Evolutionary conservation across 805 yeast genomes (phyloP).

Genomic region (Nakazawaea anatomiae): DNA sequence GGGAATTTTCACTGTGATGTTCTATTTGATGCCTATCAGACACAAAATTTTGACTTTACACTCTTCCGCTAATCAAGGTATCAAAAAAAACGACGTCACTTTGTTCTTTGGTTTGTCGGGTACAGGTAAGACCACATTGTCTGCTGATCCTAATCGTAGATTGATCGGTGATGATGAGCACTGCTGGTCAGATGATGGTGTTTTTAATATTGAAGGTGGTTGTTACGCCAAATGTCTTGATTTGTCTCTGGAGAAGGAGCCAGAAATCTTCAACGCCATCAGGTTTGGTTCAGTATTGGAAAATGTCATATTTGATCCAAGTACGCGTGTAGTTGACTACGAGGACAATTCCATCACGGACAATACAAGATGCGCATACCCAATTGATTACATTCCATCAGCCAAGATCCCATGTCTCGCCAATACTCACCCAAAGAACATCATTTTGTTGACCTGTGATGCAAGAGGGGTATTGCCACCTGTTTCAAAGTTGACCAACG

Average conservation of each 20-base stretch:
- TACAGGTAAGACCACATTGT: conserved; percentile 95
- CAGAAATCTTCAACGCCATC: conserved; percentile 94
- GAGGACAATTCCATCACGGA: conserved; percentile 79
- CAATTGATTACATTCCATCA: conserved; percentile 93
- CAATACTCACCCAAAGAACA: conserved; percentile 85
- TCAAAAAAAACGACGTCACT: conserved; percentile 75
- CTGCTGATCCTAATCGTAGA: conserved; percentile 91
- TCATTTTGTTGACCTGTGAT: conserved; percentile 90
- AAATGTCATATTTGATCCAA: conserved; percentile 81
- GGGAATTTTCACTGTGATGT: conserved; percentile 98
- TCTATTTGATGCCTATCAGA: conserved; percentile 94
- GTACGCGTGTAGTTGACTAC: conserved; percentile 80
- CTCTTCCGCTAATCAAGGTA: conserved; percentile 92
- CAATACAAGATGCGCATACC: conserved; percentile 98
- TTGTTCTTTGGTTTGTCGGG: conserved; percentile 96
- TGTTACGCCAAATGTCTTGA: conserved; percentile 98
- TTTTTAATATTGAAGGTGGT: conserved; percentile 98
- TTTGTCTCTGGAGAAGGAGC: conserved; percentile 86
- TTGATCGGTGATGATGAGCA: conserved; percentile 99
- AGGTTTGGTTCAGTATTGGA: conserved; percentile 92
- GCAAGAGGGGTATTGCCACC: conserved; percentile 98
- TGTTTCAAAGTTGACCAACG: conserved; percentile 85
- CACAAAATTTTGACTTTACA: conserved; percentile 89
- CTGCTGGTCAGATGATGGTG: conserved; percentile 98
- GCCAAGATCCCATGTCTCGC: conserved; percentile 95